Evolutionary conservation across 2,329 filamentous ascomycete genomes (phyloP), one percentile per base, ranked within the genome.

Genomic region (Passalora sequoiae): DNA sequence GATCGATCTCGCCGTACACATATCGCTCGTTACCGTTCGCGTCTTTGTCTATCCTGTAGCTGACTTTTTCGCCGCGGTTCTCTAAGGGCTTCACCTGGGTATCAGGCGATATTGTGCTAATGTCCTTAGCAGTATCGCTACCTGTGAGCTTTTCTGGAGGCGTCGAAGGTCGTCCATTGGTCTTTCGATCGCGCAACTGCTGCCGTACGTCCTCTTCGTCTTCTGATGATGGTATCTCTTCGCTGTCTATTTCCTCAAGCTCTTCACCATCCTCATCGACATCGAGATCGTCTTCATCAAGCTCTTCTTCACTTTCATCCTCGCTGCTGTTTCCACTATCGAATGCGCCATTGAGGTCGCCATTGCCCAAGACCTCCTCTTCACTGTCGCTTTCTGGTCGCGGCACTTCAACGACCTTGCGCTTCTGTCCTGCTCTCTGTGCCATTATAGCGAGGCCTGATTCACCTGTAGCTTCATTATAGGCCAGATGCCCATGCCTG

Each of bases 21-120:
- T 94, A 98, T 64, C 92, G 81, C 52, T 83, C 79, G 58, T 88
- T 86, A 47, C 92, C 92, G 69, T 96, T 92, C 56, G 92, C 91
- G 60, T 96, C 92, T 44, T 76, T 84, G 31, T 84, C 74, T 50
- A 83, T 70, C 22, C 71, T 77, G 63, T 76, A 81, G 59, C 80
- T 80, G 16, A 70, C 69, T 47, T 61, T 61, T 24, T 65, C 59
- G 5, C 48, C 44, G 15, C 53, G 50, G 15, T 57, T 43, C 10
- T 42, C 39, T 15, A 58, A 44, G 24, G 44, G 31, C 35, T 46
- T 51, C 33, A 50, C 50, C 3, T 44, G 46, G 19, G 48, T 55
- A 16, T 51, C 50, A 17, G 52, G 29, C 16, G 56, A 50, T 16
- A 55, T 46, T 16, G 43, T 43, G 36, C 43, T 53, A 28, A 58